Evolutionary conservation across 2,329 filamentous ascomycete species (phyloP).

Genomic region (Penicillium sumatraense): DNA sequence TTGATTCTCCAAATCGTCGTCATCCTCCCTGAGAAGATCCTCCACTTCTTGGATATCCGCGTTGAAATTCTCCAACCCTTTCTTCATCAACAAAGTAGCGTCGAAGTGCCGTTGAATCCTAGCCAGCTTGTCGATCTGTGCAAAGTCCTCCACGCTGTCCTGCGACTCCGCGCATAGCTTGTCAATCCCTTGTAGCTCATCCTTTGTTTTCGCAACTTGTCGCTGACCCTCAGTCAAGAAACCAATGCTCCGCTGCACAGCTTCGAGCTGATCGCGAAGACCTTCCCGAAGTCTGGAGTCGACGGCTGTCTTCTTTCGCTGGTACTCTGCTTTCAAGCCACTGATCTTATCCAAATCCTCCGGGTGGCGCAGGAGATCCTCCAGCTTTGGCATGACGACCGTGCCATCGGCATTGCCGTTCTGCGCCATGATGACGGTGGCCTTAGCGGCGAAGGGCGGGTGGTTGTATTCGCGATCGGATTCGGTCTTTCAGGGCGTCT

Average conservation of each 20-base stretch:
- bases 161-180: slow-evolving; percentile 96
- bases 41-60: slow-evolving; percentile 76
- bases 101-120: slow-evolving; percentile 85
- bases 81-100: slow-evolving; percentile 90
- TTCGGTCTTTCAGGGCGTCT: neutral
- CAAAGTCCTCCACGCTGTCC: slow-evolving; percentile 97
- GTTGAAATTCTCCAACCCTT: slow-evolving; percentile 85
- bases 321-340: slow-evolving; percentile 87
- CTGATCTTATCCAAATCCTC: slow-evolving; percentile 97
- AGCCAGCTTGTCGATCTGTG: slow-evolving; percentile 69
- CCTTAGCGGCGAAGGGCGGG: slow-evolving; percentile 9
- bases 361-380: slow-evolving; percentile 90
- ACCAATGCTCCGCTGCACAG: slow-evolving; percentile 90
- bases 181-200: slow-evolving; percentile 99
- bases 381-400: slow-evolving; percentile 72
- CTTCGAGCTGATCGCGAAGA: slow-evolving; percentile 88
- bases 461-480: slow-evolving; percentile 6
- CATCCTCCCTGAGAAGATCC: slow-evolving; percentile 78
- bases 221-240: slow-evolving; percentile 88
- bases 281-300: slow-evolving; percentile 89
- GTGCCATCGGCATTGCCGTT: slow-evolving; percentile 59
- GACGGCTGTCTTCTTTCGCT: slow-evolving; percentile 88
- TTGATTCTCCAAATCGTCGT: slow-evolving; percentile 85
- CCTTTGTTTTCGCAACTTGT: slow-evolving; percentile 89
- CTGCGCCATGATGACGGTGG: slow-evolving; percentile 39